phyloP scores from a whole-genome alignment of 2,329 filamentous ascomycete genomes.

The Aureobasidium uvarum region DNA sequence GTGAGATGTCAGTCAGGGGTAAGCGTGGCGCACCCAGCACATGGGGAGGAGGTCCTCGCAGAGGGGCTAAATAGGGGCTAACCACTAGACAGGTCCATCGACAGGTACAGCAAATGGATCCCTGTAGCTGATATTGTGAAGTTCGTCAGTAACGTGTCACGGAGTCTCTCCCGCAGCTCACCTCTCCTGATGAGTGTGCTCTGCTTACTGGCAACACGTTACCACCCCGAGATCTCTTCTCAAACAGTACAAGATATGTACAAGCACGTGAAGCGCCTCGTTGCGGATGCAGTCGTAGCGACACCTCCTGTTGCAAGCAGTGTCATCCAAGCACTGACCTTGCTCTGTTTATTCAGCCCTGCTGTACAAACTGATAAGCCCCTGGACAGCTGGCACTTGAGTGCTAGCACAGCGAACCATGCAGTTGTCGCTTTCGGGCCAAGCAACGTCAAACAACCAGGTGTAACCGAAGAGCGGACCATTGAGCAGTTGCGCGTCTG shows the following conservation, averaged over 20 bases:
- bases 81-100: constrained; percentile 2
- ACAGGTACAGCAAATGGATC: constrained; percentile 17
- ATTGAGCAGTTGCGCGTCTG: constrained; percentile 14
- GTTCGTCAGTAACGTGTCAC: not conserved
- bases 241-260: constrained; percentile 11
- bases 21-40: not conserved
- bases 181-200: constrained; percentile 6
- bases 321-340: not conserved
- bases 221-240: not conserved
- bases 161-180: not conserved
- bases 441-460: not conserved
- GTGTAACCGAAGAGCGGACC: not conserved
- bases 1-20: too few relatives aligned
- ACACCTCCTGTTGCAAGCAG: constrained; percentile 7
- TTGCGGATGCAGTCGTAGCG: constrained; percentile 18
- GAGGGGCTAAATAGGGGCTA: not conserved
- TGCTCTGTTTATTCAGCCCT: constrained; percentile 17
- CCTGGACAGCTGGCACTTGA: constrained; percentile 23
- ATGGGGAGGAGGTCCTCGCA: not conserved
- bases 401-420: constrained; percentile 14
- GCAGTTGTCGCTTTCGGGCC: constrained; percentile 19
- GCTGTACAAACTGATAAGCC: constrained; percentile 15
- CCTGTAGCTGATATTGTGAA: not conserved
- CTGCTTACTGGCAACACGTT: constrained; percentile 22
- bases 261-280: constrained; percentile 10